Evolutionary conservation across 1,284 basidiomycete species (phyloP), one percentile per base, ranked within the genome.

Genomic region (Golubevia pallescens): DNA sequence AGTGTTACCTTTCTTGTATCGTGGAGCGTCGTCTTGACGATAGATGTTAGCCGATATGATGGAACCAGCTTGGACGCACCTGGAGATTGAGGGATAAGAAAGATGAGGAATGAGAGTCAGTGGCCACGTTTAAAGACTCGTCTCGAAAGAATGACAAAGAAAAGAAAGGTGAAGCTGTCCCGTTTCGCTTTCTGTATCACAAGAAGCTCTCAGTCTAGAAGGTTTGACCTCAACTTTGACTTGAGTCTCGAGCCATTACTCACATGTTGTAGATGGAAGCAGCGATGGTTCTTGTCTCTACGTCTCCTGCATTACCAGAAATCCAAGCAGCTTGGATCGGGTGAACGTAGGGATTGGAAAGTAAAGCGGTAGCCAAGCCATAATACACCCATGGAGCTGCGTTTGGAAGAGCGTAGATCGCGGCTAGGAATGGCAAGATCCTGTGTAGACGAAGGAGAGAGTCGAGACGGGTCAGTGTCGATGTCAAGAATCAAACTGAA

Each of bases 1-100:
- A 2, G 61, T 55, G 61, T 76, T 78, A 2, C 70, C 73, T 32
- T 69, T 69, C 53, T 61, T 61, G 60, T 80, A 75, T 56, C 70
- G 67, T 0, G 78, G 75, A 23, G 72, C 69, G 48, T 75, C 71
- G 2, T 58, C 61, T 23, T 67, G 63, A 10, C 70, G 73, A 56
- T 77, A 81, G 48, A 79, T 61, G n/a, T 69, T 63, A 4, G 68
- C 68, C 0, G 73, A 60, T 7, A 75, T 60, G 42, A 81, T 65
- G 3, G 62, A 63, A 14, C 68, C 70, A 2, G 66, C 65, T 53
- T 80, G 78, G 3, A 77, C 71, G 14, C 58, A 67, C 78, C 75
- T 80, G 68, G 77, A 78, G 66, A 76, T 74, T 10, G 79, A 57
- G 20, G 28, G 28, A 28, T 28, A 28, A 28, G 28, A 28, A 28